These are phyloP conservation scores for Penicillium argentinense DNA, from an alignment of 495 filamentous ascomycete species.

Conservation along the genomic window DNA sequence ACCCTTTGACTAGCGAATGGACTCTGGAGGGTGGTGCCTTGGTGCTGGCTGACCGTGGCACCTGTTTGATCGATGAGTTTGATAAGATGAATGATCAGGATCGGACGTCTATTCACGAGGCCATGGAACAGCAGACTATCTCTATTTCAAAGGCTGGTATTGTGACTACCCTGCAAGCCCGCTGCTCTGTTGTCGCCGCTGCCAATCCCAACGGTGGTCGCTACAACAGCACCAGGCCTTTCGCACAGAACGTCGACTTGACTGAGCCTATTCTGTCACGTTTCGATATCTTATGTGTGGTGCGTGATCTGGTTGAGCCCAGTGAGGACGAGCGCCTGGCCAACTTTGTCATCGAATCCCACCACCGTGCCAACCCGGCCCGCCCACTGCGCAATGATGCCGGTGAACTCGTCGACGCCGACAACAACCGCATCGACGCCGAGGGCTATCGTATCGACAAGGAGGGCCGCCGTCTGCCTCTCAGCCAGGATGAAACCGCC, in stretches of 20 bases:
- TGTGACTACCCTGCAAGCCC: constrained; percentile 95
- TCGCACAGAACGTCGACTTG: constrained; percentile 92
- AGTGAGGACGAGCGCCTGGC: constrained; percentile 93
- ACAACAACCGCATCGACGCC: constrained; percentile 50
- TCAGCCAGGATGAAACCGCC: constrained; percentile 33
- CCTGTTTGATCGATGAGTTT: constrained; percentile 98
- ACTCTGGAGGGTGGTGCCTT: constrained; percentile 96
- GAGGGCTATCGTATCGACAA: constrained; percentile 45
- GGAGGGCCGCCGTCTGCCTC: constrained; percentile 36
- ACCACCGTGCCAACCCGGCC: constrained; percentile 82
- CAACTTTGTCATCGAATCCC: constrained; percentile 90
- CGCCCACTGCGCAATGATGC: constrained; percentile 52
- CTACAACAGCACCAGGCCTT: constrained; percentile 95
- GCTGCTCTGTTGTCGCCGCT: constrained; percentile 94
- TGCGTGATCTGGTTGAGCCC: constrained; percentile 96
- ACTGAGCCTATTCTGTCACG: constrained; percentile 97
- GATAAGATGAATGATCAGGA: constrained; percentile 99
- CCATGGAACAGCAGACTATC: constrained; percentile 99
- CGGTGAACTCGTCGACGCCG: constrained; percentile 62
- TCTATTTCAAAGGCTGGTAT: constrained; percentile 99
- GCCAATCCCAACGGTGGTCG: constrained; percentile 96
- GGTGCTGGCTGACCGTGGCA: constrained; percentile 92
- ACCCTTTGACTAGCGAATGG: constrained; percentile 96
- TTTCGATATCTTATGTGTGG: constrained; percentile 98
- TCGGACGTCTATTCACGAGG: constrained; percentile 97